Conservation (phyloP, 371 early-diverging fungal species). For the Thermomucor indicae-seudaticae region DNA sequence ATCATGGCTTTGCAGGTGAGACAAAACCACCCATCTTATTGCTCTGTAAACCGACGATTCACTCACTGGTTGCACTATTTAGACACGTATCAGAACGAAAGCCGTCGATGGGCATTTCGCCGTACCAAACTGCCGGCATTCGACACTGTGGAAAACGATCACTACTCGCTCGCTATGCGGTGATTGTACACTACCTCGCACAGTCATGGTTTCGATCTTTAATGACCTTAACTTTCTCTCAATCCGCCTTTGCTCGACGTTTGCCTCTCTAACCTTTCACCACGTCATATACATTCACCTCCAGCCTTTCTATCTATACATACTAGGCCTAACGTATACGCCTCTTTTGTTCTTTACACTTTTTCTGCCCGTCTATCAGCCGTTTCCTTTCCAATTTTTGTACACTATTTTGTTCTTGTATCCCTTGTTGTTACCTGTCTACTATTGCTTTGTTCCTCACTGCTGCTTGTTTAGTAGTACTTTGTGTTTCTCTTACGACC, state of each 20-base stretch:
- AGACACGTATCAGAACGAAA: constrained; percentile 13
- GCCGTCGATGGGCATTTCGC: constrained; percentile 14
- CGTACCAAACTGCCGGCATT: constrained; percentile 19
- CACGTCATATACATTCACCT: neutral
- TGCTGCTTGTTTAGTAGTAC: too few relatives aligned
- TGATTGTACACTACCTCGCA: too few relatives aligned
- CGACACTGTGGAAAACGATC: constrained; percentile 11
- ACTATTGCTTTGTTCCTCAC: neutral
- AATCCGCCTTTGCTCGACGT: neutral
- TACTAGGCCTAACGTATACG: neutral
- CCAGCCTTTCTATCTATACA: neutral
- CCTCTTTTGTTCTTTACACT: neutral
- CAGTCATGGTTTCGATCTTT: too few relatives aligned
- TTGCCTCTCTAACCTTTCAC: neutral
- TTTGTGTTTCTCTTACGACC: neutral
- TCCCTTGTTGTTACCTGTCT: neutral
- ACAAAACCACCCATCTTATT: neutral
- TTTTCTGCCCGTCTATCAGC: neutral
- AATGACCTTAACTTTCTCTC: neutral
- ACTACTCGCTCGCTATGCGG: constrained; percentile 11
- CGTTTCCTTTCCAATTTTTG: neutral
- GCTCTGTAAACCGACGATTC: neutral
- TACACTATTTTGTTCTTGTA: neutral
- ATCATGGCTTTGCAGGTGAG: constrained; percentile 22
- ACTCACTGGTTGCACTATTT: neutral